Evolutionary conservation across 306 rosid species (phyloP).

Genomic region (Cucurbita pepo): DNA sequence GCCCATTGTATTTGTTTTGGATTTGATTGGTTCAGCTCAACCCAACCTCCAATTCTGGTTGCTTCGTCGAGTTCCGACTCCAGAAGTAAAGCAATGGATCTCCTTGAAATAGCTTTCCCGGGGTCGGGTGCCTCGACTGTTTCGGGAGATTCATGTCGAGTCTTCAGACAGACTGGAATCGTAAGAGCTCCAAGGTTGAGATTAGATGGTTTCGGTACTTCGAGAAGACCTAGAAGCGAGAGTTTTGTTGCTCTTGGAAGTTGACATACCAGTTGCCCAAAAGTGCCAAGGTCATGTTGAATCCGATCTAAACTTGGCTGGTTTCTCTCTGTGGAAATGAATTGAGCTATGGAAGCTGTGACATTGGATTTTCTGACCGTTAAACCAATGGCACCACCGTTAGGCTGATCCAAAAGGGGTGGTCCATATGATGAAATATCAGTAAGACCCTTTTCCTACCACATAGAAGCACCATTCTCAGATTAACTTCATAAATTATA

Average conservation of each 20-base stretch:
- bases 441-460: slow-evolving; percentile 58
- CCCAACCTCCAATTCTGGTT: slow-evolving; percentile 69
- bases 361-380: slow-evolving; percentile 54
- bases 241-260: slow-evolving; percentile 51
- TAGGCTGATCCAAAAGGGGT: slow-evolving; percentile 48
- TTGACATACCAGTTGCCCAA: slow-evolving; percentile 51
- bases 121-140: slow-evolving; percentile 17
- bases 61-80: slow-evolving; percentile 56
- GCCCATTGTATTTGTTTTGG: slow-evolving; percentile 46
- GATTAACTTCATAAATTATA: not conserved
- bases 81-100: slow-evolving; percentile 41
- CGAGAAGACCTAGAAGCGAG: slow-evolving; percentile 58
- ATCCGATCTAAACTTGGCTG: slow-evolving; percentile 18
- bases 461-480: slow-evolving; percentile 1
- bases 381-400: slow-evolving; percentile 60
- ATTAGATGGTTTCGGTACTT: slow-evolving; percentile 21
- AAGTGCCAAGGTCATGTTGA: slow-evolving; percentile 42
- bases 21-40: slow-evolving; percentile 44
- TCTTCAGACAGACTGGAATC: slow-evolving; percentile 19
- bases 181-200: slow-evolving; percentile 34
- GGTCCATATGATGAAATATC: slow-evolving; percentile 60
- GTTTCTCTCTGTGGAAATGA: slow-evolving; percentile 31
- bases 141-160: slow-evolving; percentile 18
- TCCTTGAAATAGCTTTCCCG: slow-evolving; percentile 9
- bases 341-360: slow-evolving; percentile 71